Evolutionary conservation across 148 eudicot genomes (phyloP).

Genomic region (Chenopodium berlandieri): DNA sequence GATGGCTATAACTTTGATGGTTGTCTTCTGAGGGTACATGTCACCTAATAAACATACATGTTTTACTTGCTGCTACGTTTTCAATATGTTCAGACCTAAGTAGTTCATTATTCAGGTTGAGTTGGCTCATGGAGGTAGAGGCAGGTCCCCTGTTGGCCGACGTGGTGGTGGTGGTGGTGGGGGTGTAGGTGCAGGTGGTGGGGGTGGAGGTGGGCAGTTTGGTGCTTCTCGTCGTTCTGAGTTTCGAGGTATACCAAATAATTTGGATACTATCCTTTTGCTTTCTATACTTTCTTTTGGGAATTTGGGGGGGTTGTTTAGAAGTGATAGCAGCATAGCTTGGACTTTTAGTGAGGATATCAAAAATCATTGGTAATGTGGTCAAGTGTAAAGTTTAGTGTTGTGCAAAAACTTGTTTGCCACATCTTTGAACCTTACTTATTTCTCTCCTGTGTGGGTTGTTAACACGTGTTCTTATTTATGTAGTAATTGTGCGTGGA

Average conservation of each 20-base stretch:
- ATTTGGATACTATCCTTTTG: not conserved
- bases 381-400: not conserved
- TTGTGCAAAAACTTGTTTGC: not conserved
- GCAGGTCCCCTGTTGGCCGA: conserved; percentile 27
- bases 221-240: conserved; percentile 38
- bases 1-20: conserved; percentile 44
- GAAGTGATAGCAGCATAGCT: not conserved
- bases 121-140: conserved; percentile 41
- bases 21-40: conserved; percentile 34
- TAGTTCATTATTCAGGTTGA: conserved; percentile 32
- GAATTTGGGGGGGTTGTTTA: not conserved
- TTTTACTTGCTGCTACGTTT: not conserved
- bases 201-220: conserved; percentile 22
- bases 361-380: not conserved
- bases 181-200: conserved; percentile 20
- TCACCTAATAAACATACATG: not conserved
- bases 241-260: conserved; percentile 28
- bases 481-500: conserved; percentile 33
- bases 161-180: conserved; percentile 20
- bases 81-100: not conserved
- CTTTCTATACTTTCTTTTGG: not conserved
- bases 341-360: not conserved
- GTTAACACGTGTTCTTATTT: conserved; percentile 5
- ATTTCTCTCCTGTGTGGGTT: not conserved
- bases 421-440: not conserved